These are phyloP conservation scores for Alternaria novae-zelandiae DNA, from an alignment of 2,329 filamentous ascomycete species.

Conservation along the genomic window DNA sequence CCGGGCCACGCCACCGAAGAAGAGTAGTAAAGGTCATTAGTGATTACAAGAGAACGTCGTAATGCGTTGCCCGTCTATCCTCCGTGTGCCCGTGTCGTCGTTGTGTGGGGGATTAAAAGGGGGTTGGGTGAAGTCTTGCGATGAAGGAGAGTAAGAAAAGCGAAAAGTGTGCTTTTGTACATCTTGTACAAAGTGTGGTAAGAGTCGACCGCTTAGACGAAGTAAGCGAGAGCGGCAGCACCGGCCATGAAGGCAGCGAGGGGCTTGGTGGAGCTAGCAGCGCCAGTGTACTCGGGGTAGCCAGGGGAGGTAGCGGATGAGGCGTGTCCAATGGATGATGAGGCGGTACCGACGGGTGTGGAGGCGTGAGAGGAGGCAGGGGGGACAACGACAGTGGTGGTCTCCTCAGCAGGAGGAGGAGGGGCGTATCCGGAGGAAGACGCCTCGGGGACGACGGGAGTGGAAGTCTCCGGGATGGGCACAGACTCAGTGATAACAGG, in stretches of 20 bases:
- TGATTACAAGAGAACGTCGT: background rate
- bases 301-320: constrained; percentile 14
- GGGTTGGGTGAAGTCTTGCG: background rate
- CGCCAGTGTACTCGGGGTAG: constrained; percentile 32
- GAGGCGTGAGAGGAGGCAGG: constrained; percentile 8
- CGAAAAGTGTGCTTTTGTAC: background rate
- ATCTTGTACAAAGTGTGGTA: background rate
- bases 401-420: background rate
- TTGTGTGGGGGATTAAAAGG: background rate
- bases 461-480: background rate
- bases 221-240: constrained; percentile 26
- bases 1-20: background rate
- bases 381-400: background rate
- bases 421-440: background rate
- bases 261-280: constrained; percentile 31
- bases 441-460: background rate
- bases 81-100: background rate
- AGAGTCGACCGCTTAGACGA: constrained; percentile 18
- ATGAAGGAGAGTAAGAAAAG: constrained; percentile 1
- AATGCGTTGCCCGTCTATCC: background rate
- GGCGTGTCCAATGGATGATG: constrained; percentile 1
- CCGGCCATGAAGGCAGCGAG: constrained; percentile 32
- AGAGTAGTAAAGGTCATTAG: background rate
- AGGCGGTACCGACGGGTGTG: constrained; percentile 9
- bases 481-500: background rate